phyloP scores from a whole-genome alignment of 805 yeast genomes.

The Maudiozyma serrabonitensis region DNA sequence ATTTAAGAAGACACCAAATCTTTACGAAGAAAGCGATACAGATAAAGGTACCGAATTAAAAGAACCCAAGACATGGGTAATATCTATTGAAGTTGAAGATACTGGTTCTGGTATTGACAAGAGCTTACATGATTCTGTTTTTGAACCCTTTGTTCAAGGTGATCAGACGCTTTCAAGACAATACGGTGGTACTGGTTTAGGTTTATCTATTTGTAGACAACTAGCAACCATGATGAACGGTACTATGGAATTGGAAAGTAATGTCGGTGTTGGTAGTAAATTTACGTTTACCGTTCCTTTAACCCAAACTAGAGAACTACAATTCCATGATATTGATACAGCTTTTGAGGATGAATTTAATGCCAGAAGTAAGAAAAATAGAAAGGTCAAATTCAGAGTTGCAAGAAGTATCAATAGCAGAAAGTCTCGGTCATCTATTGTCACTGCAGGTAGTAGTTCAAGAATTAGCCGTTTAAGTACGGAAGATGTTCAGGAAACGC shows the following conservation, averaged over 20 bases:
- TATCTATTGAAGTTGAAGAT: slow-evolving; percentile 61
- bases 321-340: slow-evolving; percentile 26
- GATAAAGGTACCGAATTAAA: slow-evolving; percentile 19
- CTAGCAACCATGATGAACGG: slow-evolving; percentile 89
- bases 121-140: slow-evolving; percentile 69
- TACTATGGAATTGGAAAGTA: slow-evolving; percentile 61
- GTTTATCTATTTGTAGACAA: slow-evolving; percentile 81
- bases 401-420: slow-evolving; percentile 18
- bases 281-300: slow-evolving; percentile 75
- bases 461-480: slow-evolving; percentile 1
- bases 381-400: slow-evolving; percentile 34
- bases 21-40: slow-evolving; percentile 19
- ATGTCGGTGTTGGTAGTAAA: slow-evolving; percentile 73
- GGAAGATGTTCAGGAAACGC: background rate
- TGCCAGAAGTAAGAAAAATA: slow-evolving; percentile 39
- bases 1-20: slow-evolving; percentile 23
- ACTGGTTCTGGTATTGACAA: slow-evolving; percentile 93
- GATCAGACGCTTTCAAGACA: slow-evolving; percentile 87
- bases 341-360: slow-evolving; percentile 64
- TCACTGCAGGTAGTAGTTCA: slow-evolving; percentile 3
- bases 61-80: slow-evolving; percentile 30
- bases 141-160: slow-evolving; percentile 96
- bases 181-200: slow-evolving; percentile 94
- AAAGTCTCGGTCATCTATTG: slow-evolving; percentile 14
- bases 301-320: slow-evolving; percentile 38